Base-by-base conservation (phyloP, 2,329 filamentous ascomycete species). In the Ophiostoma ulmi region DNA sequence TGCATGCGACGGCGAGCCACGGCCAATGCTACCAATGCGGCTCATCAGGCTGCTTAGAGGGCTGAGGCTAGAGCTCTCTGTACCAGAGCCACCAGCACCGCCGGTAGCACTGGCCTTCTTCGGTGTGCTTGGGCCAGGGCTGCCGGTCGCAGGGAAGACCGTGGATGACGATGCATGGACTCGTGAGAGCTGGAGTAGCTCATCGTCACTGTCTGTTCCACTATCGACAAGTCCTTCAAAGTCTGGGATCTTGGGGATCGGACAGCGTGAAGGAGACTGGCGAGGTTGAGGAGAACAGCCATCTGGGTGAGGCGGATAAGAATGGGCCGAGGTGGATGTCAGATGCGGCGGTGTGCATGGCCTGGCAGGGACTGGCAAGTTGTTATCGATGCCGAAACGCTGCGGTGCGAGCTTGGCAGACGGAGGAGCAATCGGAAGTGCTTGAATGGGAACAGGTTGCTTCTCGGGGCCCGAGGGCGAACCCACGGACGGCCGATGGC, bases 1-100 rank as follows among this genome's bases (percentile, higher is more conserved):
- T 4, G 78, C 79, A 26, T 83, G 82, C 35, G 82, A 79, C 1
- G 84, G 85, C 6, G 86, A 77, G 52, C 81, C 83, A 64, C 80
- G 80, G 70, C 80, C 79, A n/a, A 86, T 75, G 68, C 78, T 82
- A 10, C 78, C 80, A 20, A 86, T 75, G 61, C 79, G 83, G 6
- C 80, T 83, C 41, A 87, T 81, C 3, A 78, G 78, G n/a, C 67
- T 70, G 41, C 80, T 80, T 13, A 87, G 77, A 0, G 82, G 80
- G 67, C 79, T 80, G 26, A 64, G 36, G 17, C 72, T 11, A 67
- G 70, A 35, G 26, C 52, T 31, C n/a, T 66, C 67, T 11, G 64
- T 3, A 20, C 17, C 17, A 11, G 11, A 26, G 6, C 63, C 64
- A 35, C 55, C 31, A 17, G 36, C 69, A 20, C 41, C 44, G 17